Evolutionary conservation across 495 filamentous ascomycete genomes (phyloP).

Genomic region (Hypomontagnella monticulosa): DNA sequence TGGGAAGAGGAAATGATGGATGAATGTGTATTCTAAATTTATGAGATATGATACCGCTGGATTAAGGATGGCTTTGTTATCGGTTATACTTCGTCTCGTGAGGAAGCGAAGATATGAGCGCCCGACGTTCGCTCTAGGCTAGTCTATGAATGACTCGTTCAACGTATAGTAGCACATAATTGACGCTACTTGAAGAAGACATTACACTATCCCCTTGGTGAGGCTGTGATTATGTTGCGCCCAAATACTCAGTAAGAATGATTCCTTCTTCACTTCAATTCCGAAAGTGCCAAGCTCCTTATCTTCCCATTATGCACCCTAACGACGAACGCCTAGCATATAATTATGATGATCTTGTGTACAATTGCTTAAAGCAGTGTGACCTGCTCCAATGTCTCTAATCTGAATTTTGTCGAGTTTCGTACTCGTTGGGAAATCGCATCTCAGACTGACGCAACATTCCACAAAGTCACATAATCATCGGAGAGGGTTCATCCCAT

Average conservation of each 20-base stretch:
- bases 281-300: no score
- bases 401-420: not conserved
- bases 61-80: slow-evolving; percentile 10
- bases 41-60: slow-evolving; percentile 4
- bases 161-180: slow-evolving; percentile 12
- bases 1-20: not conserved
- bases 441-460: no score
- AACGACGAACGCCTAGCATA: not conserved
- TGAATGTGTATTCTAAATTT: not conserved
- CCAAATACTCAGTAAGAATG: not conserved
- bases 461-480: no score
- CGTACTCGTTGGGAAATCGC: not conserved
- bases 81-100: slow-evolving; percentile 15
- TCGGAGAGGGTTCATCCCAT: no score
- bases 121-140: slow-evolving; percentile 20
- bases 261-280: no score
- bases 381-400: not conserved
- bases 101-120: slow-evolving; percentile 15
- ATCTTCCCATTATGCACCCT: not conserved
- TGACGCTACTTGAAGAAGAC: slow-evolving; percentile 5
- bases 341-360: not conserved
- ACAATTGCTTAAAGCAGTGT: not conserved
- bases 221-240: not conserved
- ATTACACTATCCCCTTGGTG: not conserved
- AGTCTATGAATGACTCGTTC: slow-evolving; percentile 15